Conservation (phyloP, 2,329 filamentous ascomycete genomes). For the Phialemonium atrogriseum region DNA sequence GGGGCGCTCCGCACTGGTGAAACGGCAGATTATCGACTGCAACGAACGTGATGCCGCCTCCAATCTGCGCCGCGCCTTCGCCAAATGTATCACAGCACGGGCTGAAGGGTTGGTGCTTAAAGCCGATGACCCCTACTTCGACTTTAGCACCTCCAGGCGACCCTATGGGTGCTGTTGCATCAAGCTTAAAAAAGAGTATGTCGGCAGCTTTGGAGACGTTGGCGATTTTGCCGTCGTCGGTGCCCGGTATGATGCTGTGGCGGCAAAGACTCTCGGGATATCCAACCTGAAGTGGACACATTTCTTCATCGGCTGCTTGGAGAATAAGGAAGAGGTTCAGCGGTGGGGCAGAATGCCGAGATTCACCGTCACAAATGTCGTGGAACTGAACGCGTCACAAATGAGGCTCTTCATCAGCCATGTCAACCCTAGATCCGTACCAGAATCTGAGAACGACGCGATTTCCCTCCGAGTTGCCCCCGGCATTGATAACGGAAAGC, state of each 20-base stretch:
- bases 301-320: conserved; percentile 70
- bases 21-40: conserved; percentile 63
- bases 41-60: conserved; percentile 38
- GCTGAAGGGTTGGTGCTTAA: conserved; percentile 80
- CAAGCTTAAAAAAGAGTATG: conserved; percentile 84
- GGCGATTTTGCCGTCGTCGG: conserved; percentile 78
- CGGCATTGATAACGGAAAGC: conserved; percentile 30
- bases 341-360: conserved; percentile 42
- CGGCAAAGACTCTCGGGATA: conserved; percentile 47
- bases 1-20: conserved; percentile 59
- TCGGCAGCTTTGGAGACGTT: conserved; percentile 68
- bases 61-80: conserved; percentile 56
- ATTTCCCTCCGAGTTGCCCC: conserved; percentile 39
- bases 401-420: conserved; percentile 41
- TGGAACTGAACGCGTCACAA: conserved; percentile 45
- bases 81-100: conserved; percentile 52
- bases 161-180: conserved; percentile 49
- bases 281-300: conserved; percentile 63
- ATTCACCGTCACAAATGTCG: conserved; percentile 59
- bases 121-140: conserved; percentile 70
- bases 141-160: conserved; percentile 29
- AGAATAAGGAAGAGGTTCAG: conserved; percentile 54
- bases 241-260: conserved; percentile 58
- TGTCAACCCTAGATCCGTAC: conserved; percentile 35
- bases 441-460: conserved; percentile 24